Evolutionary conservation across 352 stramenopile species (phyloP).

Genomic region (Phytophthora aleatoria): DNA sequence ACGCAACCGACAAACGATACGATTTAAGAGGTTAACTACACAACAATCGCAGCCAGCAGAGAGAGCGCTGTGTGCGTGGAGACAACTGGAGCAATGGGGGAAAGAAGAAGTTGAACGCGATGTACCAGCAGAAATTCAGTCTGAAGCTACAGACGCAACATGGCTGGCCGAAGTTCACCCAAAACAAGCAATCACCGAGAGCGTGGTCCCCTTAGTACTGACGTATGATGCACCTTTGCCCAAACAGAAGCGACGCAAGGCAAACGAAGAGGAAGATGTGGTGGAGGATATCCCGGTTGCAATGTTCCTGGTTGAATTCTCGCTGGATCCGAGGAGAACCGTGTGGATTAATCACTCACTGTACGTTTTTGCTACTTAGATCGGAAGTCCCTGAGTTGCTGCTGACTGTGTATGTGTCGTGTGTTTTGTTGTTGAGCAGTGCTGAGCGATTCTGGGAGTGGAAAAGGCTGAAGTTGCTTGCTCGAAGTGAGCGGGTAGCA

Average conservation of each 20-base stretch:
- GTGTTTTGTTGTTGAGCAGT: slow-evolving; percentile 17
- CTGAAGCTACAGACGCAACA: slow-evolving; percentile 6
- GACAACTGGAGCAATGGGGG: slow-evolving; percentile 34
- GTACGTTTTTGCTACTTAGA: slow-evolving; percentile 32
- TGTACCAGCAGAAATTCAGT: neutral
- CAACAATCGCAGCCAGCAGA: slow-evolving; percentile 27
- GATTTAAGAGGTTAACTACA: slow-evolving; percentile 29
- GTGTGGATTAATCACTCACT: slow-evolving; percentile 75
- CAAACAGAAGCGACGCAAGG: slow-evolving; percentile 22
- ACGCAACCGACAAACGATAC: slow-evolving; percentile 52
- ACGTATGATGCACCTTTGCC: slow-evolving; percentile 15
- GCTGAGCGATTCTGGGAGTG: slow-evolving; percentile 58
- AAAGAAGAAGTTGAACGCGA: slow-evolving; percentile 5
- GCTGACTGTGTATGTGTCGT: slow-evolving; percentile 4
- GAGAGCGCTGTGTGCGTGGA: slow-evolving; percentile 38
- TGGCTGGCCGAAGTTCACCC: slow-evolving; percentile 38
- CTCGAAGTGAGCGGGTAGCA: slow-evolving; percentile 26
- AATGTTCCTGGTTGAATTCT: slow-evolving; percentile 78
- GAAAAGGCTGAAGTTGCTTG: slow-evolving; percentile 42
- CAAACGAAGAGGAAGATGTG: slow-evolving; percentile 17
- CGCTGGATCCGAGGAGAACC: slow-evolving; percentile 56
- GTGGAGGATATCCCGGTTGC: slow-evolving; percentile 49
- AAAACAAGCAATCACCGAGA: slow-evolving; percentile 40
- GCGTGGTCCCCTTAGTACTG: slow-evolving; percentile 27
- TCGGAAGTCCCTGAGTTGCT: neutral